Evolutionary conservation across 2,329 filamentous ascomycete species (phyloP).

Genomic region (Ceratocystis destructans): DNA sequence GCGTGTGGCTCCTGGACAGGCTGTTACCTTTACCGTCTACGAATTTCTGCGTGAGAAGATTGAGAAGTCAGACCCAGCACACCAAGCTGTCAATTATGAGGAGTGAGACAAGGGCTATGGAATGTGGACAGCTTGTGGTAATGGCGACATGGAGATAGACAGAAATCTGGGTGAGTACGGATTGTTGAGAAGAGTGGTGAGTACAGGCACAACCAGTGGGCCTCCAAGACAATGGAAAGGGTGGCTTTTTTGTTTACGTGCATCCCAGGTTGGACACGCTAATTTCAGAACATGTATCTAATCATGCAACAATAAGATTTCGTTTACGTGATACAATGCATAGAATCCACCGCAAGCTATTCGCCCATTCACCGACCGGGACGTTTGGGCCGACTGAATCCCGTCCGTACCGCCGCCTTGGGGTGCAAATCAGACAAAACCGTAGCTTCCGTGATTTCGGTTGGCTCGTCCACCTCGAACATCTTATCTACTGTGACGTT

Average conservation of each 20-base stretch:
- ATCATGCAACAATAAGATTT: too few species aligned
- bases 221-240: not conserved
- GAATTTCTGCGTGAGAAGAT: conserved; percentile 61
- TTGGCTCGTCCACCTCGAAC: conserved; percentile 52
- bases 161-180: not conserved
- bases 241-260: not conserved
- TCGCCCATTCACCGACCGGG: conserved; percentile 44
- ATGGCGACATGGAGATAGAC: not conserved
- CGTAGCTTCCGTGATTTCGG: conserved; percentile 53
- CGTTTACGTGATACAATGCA: not conserved
- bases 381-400: conserved; percentile 65
- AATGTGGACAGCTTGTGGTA: not conserved
- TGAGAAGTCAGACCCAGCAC: conserved; percentile 34
- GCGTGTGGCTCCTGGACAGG: conserved; percentile 92
- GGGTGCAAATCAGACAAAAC: conserved; percentile 56
- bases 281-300: not conserved
- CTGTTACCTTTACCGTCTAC: conserved; percentile 62
- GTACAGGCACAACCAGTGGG: not conserved
- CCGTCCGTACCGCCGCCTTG: conserved; percentile 49
- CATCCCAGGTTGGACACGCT: not conserved
- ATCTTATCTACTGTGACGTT: conserved; percentile 56
- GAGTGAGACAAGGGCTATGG: not conserved
- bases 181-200: not conserved
- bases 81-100: conserved; percentile 11
- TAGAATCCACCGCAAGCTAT: not conserved